Evolutionary conservation across 2,329 filamentous ascomycete genomes (phyloP).

Genomic region (Botrytis fragariae): DNA sequence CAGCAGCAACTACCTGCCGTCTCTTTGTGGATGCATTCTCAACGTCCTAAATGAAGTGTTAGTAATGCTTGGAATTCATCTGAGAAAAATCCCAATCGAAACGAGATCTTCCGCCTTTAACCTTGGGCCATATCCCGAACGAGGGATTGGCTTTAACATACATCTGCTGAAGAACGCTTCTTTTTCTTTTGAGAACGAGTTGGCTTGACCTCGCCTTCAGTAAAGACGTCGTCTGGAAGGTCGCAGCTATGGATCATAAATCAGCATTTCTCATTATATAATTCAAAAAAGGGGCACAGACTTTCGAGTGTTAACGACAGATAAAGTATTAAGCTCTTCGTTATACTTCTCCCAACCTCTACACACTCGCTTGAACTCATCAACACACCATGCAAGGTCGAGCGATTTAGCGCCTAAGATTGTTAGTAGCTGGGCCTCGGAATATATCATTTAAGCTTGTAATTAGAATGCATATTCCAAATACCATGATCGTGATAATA

Average conservation of each 20-base stretch:
- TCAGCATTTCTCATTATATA: conserved; percentile 28
- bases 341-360: conserved; percentile 73
- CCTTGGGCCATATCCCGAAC: conserved; percentile 18
- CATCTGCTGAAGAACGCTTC: conserved; percentile 36
- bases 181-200: conserved; percentile 37
- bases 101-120: conserved; percentile 19
- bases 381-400: conserved; percentile 77
- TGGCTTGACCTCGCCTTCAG: conserved; percentile 71
- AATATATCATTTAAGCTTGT: neutral
- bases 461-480: conserved; percentile 7
- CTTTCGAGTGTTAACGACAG: conserved; percentile 75
- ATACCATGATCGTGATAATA: neutral
- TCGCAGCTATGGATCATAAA: conserved; percentile 60
- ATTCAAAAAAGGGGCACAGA: conserved; percentile 47
- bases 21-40: conserved; percentile 35
- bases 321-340: conserved; percentile 71
- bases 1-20: conserved; percentile 37
- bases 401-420: conserved; percentile 63
- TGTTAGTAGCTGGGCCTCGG: conserved; percentile 39
- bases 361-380: conserved; percentile 83
- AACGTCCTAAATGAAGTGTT: conserved; percentile 33
- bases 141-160: conserved; percentile 28
- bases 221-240: conserved; percentile 87
- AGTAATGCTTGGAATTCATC: conserved; percentile 24
- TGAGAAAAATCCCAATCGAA: conserved; percentile 14